Conservation (phyloP, 176 grass and related monocot genomes). For the Themeda triandra region DNA sequence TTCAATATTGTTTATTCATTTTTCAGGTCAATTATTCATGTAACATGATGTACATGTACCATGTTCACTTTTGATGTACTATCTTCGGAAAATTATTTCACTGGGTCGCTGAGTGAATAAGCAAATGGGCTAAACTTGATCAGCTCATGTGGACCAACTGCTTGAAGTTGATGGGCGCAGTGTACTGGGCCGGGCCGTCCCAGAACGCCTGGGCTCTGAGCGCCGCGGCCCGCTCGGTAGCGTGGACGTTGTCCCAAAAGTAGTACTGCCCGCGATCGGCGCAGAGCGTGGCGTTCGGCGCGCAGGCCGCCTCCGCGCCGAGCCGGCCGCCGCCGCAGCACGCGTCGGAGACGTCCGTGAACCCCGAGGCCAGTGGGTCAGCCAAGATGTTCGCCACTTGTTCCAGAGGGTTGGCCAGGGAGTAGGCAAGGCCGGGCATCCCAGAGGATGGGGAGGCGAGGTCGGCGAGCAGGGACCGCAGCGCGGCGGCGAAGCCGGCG, state of each 20-base stretch:
- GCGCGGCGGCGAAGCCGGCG: background rate
- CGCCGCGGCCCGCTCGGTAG: background rate
- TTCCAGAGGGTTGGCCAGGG: background rate
- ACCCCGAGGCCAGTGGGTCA: background rate
- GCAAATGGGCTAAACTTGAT: too few species aligned
- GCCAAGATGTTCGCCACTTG: background rate
- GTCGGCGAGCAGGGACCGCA: background rate
- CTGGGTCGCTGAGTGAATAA: too few species aligned
- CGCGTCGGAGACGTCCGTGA: background rate
- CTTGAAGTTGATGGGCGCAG: background rate
- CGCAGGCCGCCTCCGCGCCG: background rate
- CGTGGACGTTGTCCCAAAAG: background rate
- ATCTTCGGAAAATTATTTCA: too few species aligned
- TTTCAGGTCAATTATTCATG: too few species aligned
- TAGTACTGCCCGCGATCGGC: background rate
- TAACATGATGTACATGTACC: too few species aligned
- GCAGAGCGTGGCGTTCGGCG: background rate
- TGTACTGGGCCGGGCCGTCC: background rate
- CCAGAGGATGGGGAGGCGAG: background rate
- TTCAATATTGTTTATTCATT: too few species aligned
- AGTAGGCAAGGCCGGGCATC: background rate
- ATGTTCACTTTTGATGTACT: too few species aligned
- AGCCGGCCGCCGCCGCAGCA: background rate
- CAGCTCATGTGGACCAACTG: background rate
- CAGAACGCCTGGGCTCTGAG: background rate